Conservation (phyloP, 2,329 filamentous ascomycete species). For the Calonectria naviculata region DNA sequence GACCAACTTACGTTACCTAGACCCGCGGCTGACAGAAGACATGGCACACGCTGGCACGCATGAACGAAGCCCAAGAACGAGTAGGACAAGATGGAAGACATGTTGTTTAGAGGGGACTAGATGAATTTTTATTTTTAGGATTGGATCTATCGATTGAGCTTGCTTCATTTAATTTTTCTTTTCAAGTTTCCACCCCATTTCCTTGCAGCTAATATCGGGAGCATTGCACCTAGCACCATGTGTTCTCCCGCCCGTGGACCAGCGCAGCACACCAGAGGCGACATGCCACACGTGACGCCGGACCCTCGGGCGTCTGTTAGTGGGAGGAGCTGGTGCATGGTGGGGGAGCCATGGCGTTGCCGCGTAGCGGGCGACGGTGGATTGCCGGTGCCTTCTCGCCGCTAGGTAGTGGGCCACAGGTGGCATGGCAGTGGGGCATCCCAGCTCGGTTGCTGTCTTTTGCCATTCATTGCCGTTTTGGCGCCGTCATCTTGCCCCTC, state of each 20-base stretch:
- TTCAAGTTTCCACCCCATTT: too few species aligned
- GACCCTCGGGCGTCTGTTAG: slow-evolving; percentile 18
- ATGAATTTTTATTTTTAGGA: too few species aligned
- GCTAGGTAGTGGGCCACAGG: slow-evolving; percentile 29
- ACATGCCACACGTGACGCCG: slow-evolving; percentile 20
- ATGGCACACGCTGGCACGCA: neutral
- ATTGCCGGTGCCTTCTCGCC: slow-evolving; percentile 12
- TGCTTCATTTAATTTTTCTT: neutral
- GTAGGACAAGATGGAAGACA: neutral
- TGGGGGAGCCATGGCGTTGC: slow-evolving; percentile 16
- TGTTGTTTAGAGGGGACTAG: too few species aligned
- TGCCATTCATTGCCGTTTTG: slow-evolving; percentile 10
- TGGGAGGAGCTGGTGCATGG: slow-evolving; percentile 1
- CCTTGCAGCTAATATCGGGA: neutral
- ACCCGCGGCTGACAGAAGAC: neutral
- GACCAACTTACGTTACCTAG: neutral
- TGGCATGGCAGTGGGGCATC: slow-evolving; percentile 26
- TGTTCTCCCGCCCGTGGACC: neutral
- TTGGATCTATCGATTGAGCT: too few species aligned
- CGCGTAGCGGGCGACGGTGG: slow-evolving; percentile 17
- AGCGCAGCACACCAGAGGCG: slow-evolving; percentile 20
- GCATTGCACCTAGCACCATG: neutral
- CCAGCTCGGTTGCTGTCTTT: slow-evolving; percentile 18
- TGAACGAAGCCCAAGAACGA: neutral
- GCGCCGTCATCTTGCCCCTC: slow-evolving; percentile 15